A percentile compares a stretch with the other conserved stretches of the same genome.
phyloP scores from a whole-genome alignment of 2,329 filamentous ascomycete genomes.

The Phyllosticta paracitricarpa region DNA sequence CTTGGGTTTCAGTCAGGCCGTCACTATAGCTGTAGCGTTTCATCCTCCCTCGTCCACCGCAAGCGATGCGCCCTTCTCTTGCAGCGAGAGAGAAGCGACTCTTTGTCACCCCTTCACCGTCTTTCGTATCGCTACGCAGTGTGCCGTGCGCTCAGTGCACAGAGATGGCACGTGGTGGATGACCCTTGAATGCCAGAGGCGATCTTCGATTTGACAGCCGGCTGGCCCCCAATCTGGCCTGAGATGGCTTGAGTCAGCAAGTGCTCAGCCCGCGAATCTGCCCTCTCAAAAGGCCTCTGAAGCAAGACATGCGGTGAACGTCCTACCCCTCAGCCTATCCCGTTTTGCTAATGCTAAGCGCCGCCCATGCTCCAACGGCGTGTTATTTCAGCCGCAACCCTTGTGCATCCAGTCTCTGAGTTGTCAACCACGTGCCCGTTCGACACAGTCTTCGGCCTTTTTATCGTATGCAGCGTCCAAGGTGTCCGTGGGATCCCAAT shows the following conservation, averaged over 20 bases:
- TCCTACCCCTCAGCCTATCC: slow-evolving; percentile 8
- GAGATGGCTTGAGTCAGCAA: slow-evolving; percentile 4
- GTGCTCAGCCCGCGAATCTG: slow-evolving; percentile 1
- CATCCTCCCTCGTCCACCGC: slow-evolving; percentile 4
- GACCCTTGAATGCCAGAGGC: slow-evolving; percentile 3
- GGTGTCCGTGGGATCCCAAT: background rate
- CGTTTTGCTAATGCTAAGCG: background rate
- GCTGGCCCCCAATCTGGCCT: slow-evolving; percentile 2
- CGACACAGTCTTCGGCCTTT: slow-evolving; percentile 3
- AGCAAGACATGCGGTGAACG: slow-evolving; percentile 10
- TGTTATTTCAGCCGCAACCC: background rate
- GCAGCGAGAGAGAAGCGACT: background rate
- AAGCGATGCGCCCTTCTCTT: slow-evolving; percentile 7
- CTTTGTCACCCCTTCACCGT: slow-evolving; percentile 8
- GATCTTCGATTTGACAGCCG: slow-evolving; percentile 10
- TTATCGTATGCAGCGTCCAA: background rate
- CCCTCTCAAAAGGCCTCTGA: background rate
- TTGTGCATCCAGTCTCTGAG: background rate
- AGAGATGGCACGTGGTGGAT: slow-evolving; percentile 9
- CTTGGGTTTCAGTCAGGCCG: slow-evolving; percentile 8
- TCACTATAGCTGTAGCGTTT: slow-evolving; percentile 8
- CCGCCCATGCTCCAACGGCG: background rate
- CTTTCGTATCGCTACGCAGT: slow-evolving; percentile 8
- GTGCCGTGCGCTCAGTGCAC: slow-evolving; percentile 9
- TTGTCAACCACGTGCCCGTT: background rate